A percentile compares a stretch with the other conserved stretches of the same genome.
Evolutionary conservation across 2,329 filamentous ascomycete genomes (phyloP).

Genomic region (Cylindrodendrum hubeiense): DNA sequence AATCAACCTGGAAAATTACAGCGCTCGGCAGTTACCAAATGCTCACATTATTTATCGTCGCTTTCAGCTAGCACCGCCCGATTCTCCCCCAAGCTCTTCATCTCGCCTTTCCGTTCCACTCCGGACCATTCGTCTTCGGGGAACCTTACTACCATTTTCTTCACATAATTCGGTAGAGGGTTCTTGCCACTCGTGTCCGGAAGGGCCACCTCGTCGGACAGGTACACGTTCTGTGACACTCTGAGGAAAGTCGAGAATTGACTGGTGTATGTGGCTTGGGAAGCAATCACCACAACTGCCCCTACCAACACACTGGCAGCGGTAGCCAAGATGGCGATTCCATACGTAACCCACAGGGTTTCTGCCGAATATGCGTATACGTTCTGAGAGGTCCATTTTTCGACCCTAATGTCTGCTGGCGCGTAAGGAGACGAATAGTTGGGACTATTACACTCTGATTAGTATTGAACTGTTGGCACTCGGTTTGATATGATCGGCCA

Average conservation of each 20-base stretch:
- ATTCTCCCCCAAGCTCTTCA: not conserved
- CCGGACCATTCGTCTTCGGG: not conserved
- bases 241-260: slow-evolving; percentile 5
- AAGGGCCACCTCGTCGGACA: not conserved
- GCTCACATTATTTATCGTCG: too few species aligned
- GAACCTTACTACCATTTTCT: not conserved
- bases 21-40: too few species aligned
- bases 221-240: not conserved
- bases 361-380: not conserved
- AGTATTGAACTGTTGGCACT: not conserved
- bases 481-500: too few species aligned
- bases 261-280: not conserved
- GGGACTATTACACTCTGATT: not conserved
- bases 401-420: not conserved
- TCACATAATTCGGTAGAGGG: not conserved
- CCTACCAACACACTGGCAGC: not conserved
- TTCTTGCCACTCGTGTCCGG: not conserved
- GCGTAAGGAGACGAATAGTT: not conserved
- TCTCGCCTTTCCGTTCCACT: not conserved
- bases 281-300: not conserved
- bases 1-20: too few species aligned
- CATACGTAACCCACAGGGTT: slow-evolving; percentile 4
- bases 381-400: not conserved
- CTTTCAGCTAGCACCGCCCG: not conserved
- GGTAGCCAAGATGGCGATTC: not conserved